Conservation (phyloP, 805 yeast genomes). For the Candida palmyrensis region DNA sequence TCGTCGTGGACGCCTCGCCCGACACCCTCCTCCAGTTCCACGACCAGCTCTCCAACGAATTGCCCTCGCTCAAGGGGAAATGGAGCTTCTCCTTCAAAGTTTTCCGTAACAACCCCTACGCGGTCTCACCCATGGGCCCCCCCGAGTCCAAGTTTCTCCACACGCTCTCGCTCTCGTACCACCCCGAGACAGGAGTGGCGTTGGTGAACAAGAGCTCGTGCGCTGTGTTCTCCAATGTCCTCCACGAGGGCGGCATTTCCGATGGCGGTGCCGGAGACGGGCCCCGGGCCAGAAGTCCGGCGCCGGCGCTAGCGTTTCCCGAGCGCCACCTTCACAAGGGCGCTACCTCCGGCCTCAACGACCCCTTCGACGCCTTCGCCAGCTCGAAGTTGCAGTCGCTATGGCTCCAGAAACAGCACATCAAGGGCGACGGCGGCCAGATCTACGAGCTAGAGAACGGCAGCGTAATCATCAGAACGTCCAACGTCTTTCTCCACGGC, state of each 20-base stretch:
- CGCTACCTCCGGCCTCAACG: constrained; percentile 51
- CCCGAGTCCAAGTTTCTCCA: constrained; percentile 43
- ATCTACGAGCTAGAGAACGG: constrained; percentile 55
- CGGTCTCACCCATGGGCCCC: constrained; percentile 26
- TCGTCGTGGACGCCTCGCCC: constrained; percentile 33
- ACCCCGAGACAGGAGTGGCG: constrained; percentile 42
- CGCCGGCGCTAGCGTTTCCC: constrained; percentile 11
- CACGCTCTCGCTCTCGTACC: constrained; percentile 47
- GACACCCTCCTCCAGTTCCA: constrained; percentile 64
- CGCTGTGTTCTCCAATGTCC: constrained; percentile 30
- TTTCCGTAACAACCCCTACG: constrained; percentile 57
- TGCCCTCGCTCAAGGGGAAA: constrained; percentile 54
- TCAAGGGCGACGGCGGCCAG: constrained; percentile 73
- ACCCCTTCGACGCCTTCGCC: constrained; percentile 52
- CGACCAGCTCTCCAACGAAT: constrained; percentile 63
- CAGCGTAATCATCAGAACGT: constrained; percentile 51
- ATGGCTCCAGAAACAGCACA: constrained; percentile 65
- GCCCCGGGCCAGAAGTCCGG: not conserved
- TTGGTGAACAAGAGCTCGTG: constrained; percentile 39
- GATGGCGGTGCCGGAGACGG: too few relatives aligned
- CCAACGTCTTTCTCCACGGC: constrained; percentile 73
- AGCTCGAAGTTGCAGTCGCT: constrained; percentile 57
- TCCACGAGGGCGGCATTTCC: constrained; percentile 25
- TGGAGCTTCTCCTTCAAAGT: constrained; percentile 71
- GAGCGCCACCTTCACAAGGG: constrained; percentile 41